Evolutionary conservation across 345 rosid species (phyloP).

Genomic region (Eucalyptus viminalis): DNA sequence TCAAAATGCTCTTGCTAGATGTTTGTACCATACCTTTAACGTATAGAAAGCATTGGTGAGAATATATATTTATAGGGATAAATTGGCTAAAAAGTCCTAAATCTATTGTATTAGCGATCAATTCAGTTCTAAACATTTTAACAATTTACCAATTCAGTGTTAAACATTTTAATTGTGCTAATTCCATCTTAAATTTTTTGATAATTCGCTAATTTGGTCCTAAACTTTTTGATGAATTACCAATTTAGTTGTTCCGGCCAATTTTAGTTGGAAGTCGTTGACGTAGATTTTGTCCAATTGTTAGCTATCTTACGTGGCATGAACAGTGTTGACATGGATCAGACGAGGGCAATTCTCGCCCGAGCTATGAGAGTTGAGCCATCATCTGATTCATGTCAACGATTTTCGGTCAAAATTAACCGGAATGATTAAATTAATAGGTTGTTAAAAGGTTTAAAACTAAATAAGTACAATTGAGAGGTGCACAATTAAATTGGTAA

Average conservation of each 20-base stretch:
- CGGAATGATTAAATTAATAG: rapidly evolving
- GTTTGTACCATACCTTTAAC: not conserved
- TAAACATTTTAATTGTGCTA: no score
- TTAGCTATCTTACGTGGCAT: rapidly evolving
- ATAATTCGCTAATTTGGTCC: no score
- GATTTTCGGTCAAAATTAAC: rapidly evolving
- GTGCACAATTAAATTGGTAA: no score
- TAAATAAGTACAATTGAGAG: no score
- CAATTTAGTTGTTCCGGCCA: rapidly evolving
- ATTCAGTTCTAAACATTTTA: no score
- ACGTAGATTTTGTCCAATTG: rapidly evolving
- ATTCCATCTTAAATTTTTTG: no score
- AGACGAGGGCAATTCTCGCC: rapidly evolving
- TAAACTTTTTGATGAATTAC: no score
- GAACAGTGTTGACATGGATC: rapidly evolving
- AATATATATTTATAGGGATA: no score
- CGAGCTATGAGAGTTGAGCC: not conserved
- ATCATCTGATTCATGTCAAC: rapidly evolving
- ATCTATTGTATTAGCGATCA: rapidly evolving
- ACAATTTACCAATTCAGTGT: rapidly evolving
- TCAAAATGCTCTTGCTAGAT: not conserved
- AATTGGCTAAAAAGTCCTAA: no score
- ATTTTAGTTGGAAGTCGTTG: rapidly evolving
- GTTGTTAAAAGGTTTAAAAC: rapidly evolving
- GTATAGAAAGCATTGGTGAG: not conserved